Evolutionary conservation across 129 eudicot genomes (phyloP), one percentile per base, ranked within the genome.

Genomic region (Flaveria trinervia): DNA sequence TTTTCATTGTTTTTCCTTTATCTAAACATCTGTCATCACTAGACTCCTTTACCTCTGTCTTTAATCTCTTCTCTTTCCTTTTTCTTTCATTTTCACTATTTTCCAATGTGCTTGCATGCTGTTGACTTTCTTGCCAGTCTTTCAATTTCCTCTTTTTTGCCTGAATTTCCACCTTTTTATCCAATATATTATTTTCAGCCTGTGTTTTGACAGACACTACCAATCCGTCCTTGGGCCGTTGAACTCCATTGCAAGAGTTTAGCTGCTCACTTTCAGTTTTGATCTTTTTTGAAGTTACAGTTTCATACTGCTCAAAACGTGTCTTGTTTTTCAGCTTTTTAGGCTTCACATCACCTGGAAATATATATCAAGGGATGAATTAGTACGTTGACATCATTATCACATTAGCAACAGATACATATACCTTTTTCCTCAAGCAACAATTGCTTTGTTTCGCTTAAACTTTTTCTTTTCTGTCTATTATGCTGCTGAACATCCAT

Each of bases 111-210:
- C 82, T 85, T 3, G 46, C 65, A 74, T 66, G 20, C 75, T 65
- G 66, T 59, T 77, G 88, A 83, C 79, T 77, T 18, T 85, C 83
- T 75, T 59, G 82, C 80, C 77, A 46, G 71, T 89, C 88, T 79
- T 76, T 84, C 81, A 87, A 68, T 67, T 89, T 91, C 83, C 96
- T 83, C 85, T 86, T 91, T 83, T 83, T 89, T 43, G 78, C 74
- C 79, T 88, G 71, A 65, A 75, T 13, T 68, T 83, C 85, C 65
- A 70, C 68, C 65, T 61, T 76, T 56, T 80, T 78, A 66, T 72
- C 85, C 83, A 76, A 22, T 30, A 82, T 65, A 45, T 74, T 87
- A 79, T 18, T 69, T 33, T 80, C 83, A 44, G 68, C 67, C 74
- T 39, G 80, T 64, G 67, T 80, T 83, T 82, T 84, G 18, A 74